phyloP scores from a whole-genome alignment of 495 filamentous ascomycete genomes.

The Talaromyces borbonicus region DNA sequence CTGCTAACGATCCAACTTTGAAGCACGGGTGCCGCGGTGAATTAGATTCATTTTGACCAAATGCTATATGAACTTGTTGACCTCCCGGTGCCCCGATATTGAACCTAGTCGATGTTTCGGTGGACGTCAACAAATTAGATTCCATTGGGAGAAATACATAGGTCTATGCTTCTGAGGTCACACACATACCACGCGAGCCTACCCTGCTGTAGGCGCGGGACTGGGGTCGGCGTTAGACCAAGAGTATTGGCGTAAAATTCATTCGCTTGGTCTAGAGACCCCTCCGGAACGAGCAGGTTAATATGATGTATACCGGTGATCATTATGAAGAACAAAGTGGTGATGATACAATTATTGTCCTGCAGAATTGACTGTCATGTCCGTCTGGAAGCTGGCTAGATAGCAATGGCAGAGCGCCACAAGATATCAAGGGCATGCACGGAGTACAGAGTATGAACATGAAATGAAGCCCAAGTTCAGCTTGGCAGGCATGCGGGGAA shows the following conservation, averaged over 20 bases:
- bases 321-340: too few species aligned
- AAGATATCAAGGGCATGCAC: too few species aligned
- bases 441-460: too few species aligned
- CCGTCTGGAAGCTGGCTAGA: too few species aligned
- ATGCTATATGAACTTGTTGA: conserved; percentile 51
- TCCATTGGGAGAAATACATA: neutral
- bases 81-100: conserved; percentile 42
- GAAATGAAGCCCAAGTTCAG: too few species aligned
- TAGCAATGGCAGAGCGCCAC: too few species aligned
- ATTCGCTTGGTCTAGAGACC: conserved; percentile 40
- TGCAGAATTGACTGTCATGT: too few species aligned
- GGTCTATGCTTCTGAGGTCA: neutral
- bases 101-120: conserved; percentile 32
- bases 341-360: too few species aligned
- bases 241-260: conserved; percentile 49
- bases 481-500: too few species aligned
- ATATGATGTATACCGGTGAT: conserved; percentile 51
- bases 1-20: conserved; percentile 32
- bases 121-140: neutral
- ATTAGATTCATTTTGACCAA: conserved; percentile 36
- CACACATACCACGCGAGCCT: conserved; percentile 43
- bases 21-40: conserved; percentile 50
- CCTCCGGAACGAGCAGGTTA: conserved; percentile 47
- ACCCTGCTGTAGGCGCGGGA: conserved; percentile 40
- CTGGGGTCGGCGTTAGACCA: conserved; percentile 36